phyloP scores from a whole-genome alignment of 257 asterid genomes.

The Fraxinus pennsylvanica region DNA sequence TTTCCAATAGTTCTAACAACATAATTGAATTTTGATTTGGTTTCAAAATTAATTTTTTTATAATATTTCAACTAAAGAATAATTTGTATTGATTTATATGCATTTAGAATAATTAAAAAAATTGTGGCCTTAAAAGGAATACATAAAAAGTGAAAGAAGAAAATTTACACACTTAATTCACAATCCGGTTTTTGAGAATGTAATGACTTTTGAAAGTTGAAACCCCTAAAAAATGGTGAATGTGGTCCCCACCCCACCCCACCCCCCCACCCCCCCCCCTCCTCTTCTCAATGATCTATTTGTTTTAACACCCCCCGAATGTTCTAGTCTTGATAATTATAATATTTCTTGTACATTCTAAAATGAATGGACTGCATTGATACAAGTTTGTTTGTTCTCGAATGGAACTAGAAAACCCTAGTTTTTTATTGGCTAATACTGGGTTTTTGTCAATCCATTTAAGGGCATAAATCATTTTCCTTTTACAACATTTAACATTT shows the following conservation, averaged over 20 bases:
- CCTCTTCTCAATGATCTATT: conserved; percentile 7
- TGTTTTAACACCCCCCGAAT: conserved; percentile 25
- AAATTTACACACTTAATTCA: not conserved
- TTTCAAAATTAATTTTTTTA: too few relatives aligned
- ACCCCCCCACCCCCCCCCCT: conserved; percentile 5
- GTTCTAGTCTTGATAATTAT: conserved; percentile 21
- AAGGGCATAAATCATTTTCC: not conserved
- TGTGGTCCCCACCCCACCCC: conserved; percentile 37
- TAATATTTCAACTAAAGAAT: too few relatives aligned
- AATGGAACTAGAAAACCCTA: conserved; percentile 31
- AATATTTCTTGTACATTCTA: conserved; percentile 21
- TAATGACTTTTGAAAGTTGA: conserved; percentile 15
- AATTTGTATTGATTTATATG: too few relatives aligned
- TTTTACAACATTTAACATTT: not conserved
- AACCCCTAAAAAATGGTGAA: conserved; percentile 18
- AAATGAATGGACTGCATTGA: conserved; percentile 40
- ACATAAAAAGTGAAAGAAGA: not conserved
- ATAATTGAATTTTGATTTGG: too few relatives aligned
- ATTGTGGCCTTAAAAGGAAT: too few relatives aligned
- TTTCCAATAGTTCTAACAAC: too few relatives aligned
- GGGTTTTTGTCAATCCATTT: too few relatives aligned
- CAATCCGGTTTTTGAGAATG: conserved; percentile 22
- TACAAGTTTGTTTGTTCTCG: conserved; percentile 44
- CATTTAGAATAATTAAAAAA: too few relatives aligned
- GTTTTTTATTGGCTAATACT: conserved; percentile 19